A percentile compares a stretch with the other conserved stretches of the same genome.
Conservation (phyloP, 2,329 filamentous ascomycete species). For the Colletotrichum incanum region DNA sequence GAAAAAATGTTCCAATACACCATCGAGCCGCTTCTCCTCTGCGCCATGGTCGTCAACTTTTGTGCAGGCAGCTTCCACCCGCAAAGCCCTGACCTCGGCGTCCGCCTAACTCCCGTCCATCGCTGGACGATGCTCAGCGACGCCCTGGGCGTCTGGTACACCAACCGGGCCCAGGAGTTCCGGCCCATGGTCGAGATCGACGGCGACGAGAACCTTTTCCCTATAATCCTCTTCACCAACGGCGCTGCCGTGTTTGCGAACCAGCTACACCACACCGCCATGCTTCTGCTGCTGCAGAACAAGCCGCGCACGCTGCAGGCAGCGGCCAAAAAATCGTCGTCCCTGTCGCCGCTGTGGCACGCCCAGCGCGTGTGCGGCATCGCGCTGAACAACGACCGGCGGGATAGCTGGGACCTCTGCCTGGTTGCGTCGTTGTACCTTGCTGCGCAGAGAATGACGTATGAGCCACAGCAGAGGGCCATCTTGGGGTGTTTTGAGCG, state of each 20-base stretch:
- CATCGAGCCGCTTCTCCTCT: conserved; percentile 51
- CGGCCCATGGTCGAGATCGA: conserved; percentile 54
- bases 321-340: conserved; percentile 49
- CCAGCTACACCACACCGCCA: conserved; percentile 71
- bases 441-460: conserved; percentile 63
- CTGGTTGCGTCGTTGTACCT: conserved; percentile 63
- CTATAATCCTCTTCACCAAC: conserved; percentile 56
- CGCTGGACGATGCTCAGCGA: conserved; percentile 52
- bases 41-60: conserved; percentile 54
- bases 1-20: conserved; percentile 44
- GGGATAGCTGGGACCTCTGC: conserved; percentile 63
- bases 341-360: conserved; percentile 64
- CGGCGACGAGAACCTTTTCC: conserved; percentile 51
- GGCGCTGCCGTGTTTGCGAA: conserved; percentile 64
- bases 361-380: conserved; percentile 65
- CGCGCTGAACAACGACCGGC: conserved; percentile 61
- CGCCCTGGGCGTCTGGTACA: conserved; percentile 53
- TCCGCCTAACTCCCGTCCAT: conserved; percentile 46
- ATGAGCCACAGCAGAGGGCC: conserved; percentile 62
- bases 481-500: conserved; percentile 58
- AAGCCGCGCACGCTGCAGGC: conserved; percentile 61
- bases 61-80: conserved; percentile 50
- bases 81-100: background rate
- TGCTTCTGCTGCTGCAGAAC: conserved; percentile 66
- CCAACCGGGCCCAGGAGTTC: conserved; percentile 51